Evolutionary conservation across 805 yeast genomes (phyloP), one percentile per base, ranked within the genome.

Genomic region (Metschnikowia proteae): DNA sequence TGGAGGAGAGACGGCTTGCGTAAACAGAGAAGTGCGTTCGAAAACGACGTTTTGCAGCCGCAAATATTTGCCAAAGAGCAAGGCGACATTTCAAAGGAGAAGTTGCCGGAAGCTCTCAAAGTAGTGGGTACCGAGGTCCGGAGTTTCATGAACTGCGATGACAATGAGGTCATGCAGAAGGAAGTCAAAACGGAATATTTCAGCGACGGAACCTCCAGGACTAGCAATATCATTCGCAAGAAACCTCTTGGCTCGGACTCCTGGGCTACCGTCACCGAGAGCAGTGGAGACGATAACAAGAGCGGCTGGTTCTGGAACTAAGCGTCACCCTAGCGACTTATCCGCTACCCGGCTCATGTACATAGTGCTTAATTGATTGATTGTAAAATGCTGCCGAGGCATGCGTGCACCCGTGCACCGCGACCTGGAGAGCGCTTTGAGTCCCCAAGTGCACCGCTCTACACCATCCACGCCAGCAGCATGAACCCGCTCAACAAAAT

Each of bases 1-100:
- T 89, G 94, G 91, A 79, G 75, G 57, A 63, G 74, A n/a, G 70
- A 73, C 47, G 58, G 73, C n/a, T 58, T 72, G n/a, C 71, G 67
- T 45, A 58, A 64, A 42, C 72, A 74, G 52, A 70, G 74, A 52
- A 51, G 44, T 17, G 43, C 30, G 22, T 27, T 36, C 23, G 27
- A 38, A 41, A 42, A 33, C 22, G 26, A 38, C 37, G 25, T 38
- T 32, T 32, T 29, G 32, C 36, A 43, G 32, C 43, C 36, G 25
- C 41, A 38, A 40, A 13, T 28, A 10, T n/a, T 25, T 7, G 23
- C 29, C 22, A n/a, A 25, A 10, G 10, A 31, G 35, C 43, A 31
- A 26, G 29, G 22, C 22, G 28, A 28, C 30, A 25, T 29, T 31
- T n/a, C 32, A 32, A 11, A 37, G 34, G 40, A 30, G 9, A 7